These are phyloP conservation scores for Kluyveromyces siamensis DNA, from an alignment of 805 yeast species.

Conservation along the genomic window DNA sequence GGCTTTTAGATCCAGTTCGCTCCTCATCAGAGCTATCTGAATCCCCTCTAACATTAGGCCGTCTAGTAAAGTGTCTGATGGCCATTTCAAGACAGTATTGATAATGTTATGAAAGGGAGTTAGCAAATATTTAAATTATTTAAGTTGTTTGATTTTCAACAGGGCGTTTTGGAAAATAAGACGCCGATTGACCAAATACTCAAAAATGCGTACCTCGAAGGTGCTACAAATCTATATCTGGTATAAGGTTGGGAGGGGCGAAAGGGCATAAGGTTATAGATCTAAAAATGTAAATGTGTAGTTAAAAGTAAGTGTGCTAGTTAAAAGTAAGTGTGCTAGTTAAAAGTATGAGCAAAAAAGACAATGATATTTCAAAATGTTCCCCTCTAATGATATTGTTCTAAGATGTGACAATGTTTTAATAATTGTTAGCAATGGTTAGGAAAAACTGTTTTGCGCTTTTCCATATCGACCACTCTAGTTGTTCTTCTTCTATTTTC, in stretches of 20 bases:
- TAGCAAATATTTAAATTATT: no score
- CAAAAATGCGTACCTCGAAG: no score
- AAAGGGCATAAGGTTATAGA: not conserved
- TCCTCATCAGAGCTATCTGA: slow-evolving; percentile 1
- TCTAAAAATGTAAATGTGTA: not conserved
- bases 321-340: not conserved
- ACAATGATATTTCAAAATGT: no score
- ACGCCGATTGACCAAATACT: not conserved
- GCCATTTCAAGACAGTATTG: slow-evolving; percentile 8
- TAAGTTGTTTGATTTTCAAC: not conserved
- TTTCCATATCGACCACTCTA: not conserved
- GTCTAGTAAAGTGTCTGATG: slow-evolving; percentile 15
- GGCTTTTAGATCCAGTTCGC: not conserved
- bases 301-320: not conserved
- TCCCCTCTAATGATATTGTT: not conserved
- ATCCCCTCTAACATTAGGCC: not conserved
- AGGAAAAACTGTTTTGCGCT: not conserved
- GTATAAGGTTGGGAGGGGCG: no score
- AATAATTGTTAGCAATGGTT: not conserved
- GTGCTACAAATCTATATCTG: no score
- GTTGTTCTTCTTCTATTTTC: not conserved
- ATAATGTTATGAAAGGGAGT: no score
- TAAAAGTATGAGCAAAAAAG: not conserved
- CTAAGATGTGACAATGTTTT: not conserved
- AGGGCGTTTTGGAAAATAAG: not conserved